Percentiles rank a stretch among this genome's conserved stretches.
Evolutionary conservation across 345 rosid genomes (phyloP).

Genomic region (Salix caprea): DNA sequence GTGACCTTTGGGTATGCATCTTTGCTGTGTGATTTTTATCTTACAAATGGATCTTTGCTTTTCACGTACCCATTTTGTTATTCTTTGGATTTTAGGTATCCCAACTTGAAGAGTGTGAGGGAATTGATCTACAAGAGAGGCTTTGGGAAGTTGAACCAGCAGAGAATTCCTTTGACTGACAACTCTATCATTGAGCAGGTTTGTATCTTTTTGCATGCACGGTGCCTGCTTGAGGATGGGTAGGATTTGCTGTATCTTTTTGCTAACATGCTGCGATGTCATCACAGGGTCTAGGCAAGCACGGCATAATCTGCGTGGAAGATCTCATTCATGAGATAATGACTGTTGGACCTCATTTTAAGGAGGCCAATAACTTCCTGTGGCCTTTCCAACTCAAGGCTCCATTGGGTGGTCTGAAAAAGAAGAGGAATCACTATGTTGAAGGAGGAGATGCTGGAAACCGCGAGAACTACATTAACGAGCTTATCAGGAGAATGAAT

Average conservation of each 20-base stretch:
- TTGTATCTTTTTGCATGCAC: neutral
- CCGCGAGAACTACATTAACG: conserved; percentile 73
- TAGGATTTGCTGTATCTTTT: neutral
- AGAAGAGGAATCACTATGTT: conserved; percentile 91
- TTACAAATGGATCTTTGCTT: neutral
- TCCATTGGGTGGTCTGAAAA: conserved; percentile 75
- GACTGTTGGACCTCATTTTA: conserved; percentile 91
- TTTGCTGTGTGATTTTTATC: neutral
- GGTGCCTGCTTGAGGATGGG: neutral
- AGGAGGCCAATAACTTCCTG: conserved; percentile 79
- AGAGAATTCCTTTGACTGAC: conserved; percentile 71
- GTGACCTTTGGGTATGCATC: conserved; percentile 75
- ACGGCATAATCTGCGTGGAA: conserved; percentile 68
- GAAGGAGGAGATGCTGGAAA: conserved; percentile 98
- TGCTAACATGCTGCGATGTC: neutral
- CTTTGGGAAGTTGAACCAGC: conserved; percentile 76
- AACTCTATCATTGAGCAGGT: conserved; percentile 81
- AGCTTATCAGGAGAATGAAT: conserved; percentile 87
- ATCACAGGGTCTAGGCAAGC: conserved; percentile 58
- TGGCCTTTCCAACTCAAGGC: conserved; percentile 98
- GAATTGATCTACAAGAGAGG: conserved; percentile 92
- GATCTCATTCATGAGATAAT: conserved; percentile 84
- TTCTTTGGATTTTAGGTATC: conserved; percentile 45
- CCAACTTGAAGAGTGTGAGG: conserved; percentile 83
- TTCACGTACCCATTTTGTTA: neutral